phyloP scores from a whole-genome alignment of 768 basidiomycete genomes.

The Mrakia gelida region DNA sequence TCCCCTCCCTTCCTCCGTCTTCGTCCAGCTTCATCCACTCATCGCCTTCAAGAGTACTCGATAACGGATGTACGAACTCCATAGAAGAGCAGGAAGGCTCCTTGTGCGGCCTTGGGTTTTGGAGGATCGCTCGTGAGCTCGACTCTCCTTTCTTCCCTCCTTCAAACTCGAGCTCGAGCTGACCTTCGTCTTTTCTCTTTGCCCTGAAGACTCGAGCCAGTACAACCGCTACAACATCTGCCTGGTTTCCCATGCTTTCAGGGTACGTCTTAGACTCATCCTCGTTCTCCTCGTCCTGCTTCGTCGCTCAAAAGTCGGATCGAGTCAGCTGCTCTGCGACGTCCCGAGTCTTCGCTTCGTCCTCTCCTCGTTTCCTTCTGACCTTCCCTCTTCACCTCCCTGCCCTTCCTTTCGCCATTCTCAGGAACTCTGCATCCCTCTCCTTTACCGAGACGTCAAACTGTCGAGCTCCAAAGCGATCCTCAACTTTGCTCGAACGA shows the following conservation, averaged over 20 bases:
- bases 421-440: slow-evolving; percentile 17
- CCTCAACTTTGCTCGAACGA: slow-evolving; percentile 20
- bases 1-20: neutral
- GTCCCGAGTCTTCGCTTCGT: slow-evolving; percentile 51
- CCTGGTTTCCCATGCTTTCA: slow-evolving; percentile 9
- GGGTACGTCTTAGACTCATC: neutral
- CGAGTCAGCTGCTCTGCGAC: slow-evolving; percentile 2
- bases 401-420: too few relatives aligned
- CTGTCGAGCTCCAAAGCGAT: neutral
- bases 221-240: slow-evolving; percentile 22
- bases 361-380: slow-evolving; percentile 41
- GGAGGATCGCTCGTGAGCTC: slow-evolving; percentile 47
- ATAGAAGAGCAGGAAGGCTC: slow-evolving; percentile 30
- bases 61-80: slow-evolving; percentile 19
- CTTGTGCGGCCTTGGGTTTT: slow-evolving; percentile 28
- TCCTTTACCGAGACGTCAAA: slow-evolving; percentile 28
- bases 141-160: slow-evolving; percentile 43
- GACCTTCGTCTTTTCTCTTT: too few relatives aligned
- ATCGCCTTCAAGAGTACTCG: slow-evolving; percentile 13
- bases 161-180: neutral
- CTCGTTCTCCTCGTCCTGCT: slow-evolving; percentile 32
- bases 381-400: neutral
- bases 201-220: neutral
- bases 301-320: neutral
- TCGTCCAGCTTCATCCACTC: slow-evolving; percentile 24